Percentiles rank a stretch among this genome's conserved stretches.
Conservation (phyloP, 2,329 filamentous ascomycete genomes). For the Chrysoporthe deuterocubensis region DNA sequence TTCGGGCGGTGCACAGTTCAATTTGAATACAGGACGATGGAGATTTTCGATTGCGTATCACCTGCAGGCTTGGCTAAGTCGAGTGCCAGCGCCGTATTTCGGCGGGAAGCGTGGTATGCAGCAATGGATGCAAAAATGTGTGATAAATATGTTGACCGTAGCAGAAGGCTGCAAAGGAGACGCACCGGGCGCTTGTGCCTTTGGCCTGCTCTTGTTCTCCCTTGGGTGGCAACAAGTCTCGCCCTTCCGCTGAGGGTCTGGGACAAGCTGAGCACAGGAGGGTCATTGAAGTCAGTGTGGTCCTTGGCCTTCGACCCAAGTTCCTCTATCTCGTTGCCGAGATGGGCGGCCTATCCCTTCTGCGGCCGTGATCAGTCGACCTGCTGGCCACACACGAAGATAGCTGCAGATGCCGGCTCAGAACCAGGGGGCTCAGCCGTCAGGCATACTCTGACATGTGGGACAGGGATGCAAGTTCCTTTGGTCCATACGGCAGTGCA, state of each 20-base stretch:
- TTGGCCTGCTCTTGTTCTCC: not conserved
- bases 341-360: no score
- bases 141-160: not conserved
- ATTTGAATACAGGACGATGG: not conserved
- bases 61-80: not conserved
- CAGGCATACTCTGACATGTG: not conserved
- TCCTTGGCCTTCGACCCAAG: not conserved
- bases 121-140: not conserved
- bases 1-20: not conserved
- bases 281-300: not conserved
- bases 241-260: not conserved
- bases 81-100: not conserved
- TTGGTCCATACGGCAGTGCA: slow-evolving; percentile 3
- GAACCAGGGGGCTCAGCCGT: not conserved
- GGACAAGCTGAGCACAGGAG: not conserved
- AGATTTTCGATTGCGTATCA: not conserved
- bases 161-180: not conserved
- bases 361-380: no score
- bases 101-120: not conserved
- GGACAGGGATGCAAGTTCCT: not conserved
- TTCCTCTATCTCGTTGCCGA: no score
- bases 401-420: not conserved
- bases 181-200: not conserved
- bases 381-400: not conserved
- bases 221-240: not conserved